Conservation (phyloP, 2,329 filamentous ascomycete genomes). For the Pseudogymnoascus verrucosus region DNA sequence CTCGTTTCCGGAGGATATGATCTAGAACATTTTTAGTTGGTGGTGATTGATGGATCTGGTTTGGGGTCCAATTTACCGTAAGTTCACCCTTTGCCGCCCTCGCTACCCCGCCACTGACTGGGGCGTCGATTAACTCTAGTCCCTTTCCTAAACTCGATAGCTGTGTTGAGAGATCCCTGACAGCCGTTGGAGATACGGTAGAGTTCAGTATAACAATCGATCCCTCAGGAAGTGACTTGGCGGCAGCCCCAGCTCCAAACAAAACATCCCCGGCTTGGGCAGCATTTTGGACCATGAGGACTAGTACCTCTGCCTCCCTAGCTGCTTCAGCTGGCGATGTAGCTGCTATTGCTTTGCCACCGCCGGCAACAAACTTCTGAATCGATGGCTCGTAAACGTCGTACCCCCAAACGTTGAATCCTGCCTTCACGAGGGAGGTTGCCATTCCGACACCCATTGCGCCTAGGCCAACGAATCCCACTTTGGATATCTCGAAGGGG, state of each 20-base stretch:
- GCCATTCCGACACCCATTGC: conserved; percentile 78
- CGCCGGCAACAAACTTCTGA: conserved; percentile 53
- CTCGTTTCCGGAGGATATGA: conserved; percentile 28
- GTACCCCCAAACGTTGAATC: conserved; percentile 59
- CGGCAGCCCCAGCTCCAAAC: conserved; percentile 48
- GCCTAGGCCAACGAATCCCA: conserved; percentile 61
- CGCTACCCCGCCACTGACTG: conserved; percentile 60
- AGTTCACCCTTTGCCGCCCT: conserved; percentile 36
- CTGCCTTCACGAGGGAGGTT: conserved; percentile 57
- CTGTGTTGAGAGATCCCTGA: conserved; percentile 51
- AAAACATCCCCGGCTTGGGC: conserved; percentile 49
- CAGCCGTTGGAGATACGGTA: conserved; percentile 59
- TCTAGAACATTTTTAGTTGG: conserved; percentile 16
- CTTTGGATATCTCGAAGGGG: conserved; percentile 19
- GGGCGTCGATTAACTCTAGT: conserved; percentile 58
- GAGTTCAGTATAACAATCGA: conserved; percentile 59
- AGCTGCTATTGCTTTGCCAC: conserved; percentile 49
- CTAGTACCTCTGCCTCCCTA: conserved; percentile 48
- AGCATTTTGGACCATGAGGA: conserved; percentile 58
- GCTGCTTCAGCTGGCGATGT: conserved; percentile 44
- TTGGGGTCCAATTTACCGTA: conserved; percentile 21
- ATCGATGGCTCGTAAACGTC: conserved; percentile 60
- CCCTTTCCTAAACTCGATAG: conserved; percentile 50
- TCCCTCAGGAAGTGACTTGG: conserved; percentile 41
- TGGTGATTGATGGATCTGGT: background rate